Base-by-base conservation (phyloP, 176 grass and related monocot species). In the Juncus inflexus region DNA sequence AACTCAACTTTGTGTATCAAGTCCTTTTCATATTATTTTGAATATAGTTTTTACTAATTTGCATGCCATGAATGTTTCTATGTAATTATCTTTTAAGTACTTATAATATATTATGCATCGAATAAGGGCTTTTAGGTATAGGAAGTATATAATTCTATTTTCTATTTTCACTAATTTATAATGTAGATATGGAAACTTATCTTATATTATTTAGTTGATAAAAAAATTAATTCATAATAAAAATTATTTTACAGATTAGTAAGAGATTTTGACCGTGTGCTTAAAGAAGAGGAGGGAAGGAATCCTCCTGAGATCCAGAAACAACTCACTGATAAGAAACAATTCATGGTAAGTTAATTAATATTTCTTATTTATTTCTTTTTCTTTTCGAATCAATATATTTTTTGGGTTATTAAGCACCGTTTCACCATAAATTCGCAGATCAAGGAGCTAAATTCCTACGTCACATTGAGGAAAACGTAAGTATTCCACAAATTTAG, bases 361-460 rank as follows among this genome's bases (percentile, higher is more conserved):
- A 3, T 38, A 65, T 63, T 51, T 40, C 16, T 47, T 10, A 2
- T 40, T 39, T 76, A 37, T 55, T 63, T 28, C 60, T 76, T 42
- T 55, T 63, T 28, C 60, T 28, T 28, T 28, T 28, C 1, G 19
- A 28, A 7, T 55, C 83, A 63, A 57, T 51, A 19, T 85, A 50
- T 55, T 45, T 69, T 47, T 12, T 64, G 50, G 58, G 47, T 55
- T 66, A 36, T 52, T 69, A 14, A 69, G 39, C 19, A 28, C 1
- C 10, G 54, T 71, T 37, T 71, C 11, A 9, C 3, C 15, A 42
- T 43, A 59, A 67, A 70, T 42, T 73, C 56, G 9, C 83, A 99
- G 95, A 99, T 99, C 69, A 99, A 89, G 74, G 89, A 99, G 74
- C 79, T 99, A 39, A 99, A 99, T 74, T 99, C 89, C 3, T 99